Percentiles rank a stretch among this genome's conserved stretches.
phyloP scores from a whole-genome alignment of 2,329 filamentous ascomycete species.

The Decorospora gaudefroyi region DNA sequence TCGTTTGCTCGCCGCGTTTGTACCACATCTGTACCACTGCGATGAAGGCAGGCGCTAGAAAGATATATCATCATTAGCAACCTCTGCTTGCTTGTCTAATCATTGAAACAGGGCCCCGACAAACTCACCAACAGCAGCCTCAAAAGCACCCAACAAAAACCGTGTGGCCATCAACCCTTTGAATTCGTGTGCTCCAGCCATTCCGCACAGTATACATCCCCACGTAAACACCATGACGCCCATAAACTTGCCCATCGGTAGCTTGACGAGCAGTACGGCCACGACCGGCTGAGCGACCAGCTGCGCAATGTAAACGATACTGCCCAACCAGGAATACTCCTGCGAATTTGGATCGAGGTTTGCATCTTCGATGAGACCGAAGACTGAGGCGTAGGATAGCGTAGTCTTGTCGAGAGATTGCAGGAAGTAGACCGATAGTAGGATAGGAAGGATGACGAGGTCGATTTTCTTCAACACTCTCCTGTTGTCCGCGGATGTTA shows the following conservation, averaged over 20 bases:
- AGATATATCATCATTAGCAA: too few relatives aligned
- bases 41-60: constrained; percentile 38
- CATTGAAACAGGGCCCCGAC: too few relatives aligned
- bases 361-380: constrained; percentile 64
- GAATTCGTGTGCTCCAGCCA: constrained; percentile 66
- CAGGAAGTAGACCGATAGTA: constrained; percentile 65
- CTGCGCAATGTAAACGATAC: constrained; percentile 60
- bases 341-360: constrained; percentile 56
- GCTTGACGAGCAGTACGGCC: constrained; percentile 61
- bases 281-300: constrained; percentile 59
- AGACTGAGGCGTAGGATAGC: constrained; percentile 65
- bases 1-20: constrained; percentile 62
- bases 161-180: constrained; percentile 63
- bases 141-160: constrained; percentile 70
- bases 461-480: constrained; percentile 59
- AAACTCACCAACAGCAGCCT: constrained; percentile 58
- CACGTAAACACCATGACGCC: constrained; percentile 58
- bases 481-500: constrained; percentile 59
- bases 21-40: constrained; percentile 59
- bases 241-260: constrained; percentile 65
- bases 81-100: too few relatives aligned
- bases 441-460: constrained; percentile 57
- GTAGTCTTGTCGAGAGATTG: constrained; percentile 68
- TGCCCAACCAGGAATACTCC: constrained; percentile 59
- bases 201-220: constrained; percentile 63